Evolutionary conservation across 2,329 filamentous ascomycete species (phyloP), one percentile per base, ranked within the genome.

Genomic region (Phaeosphaeriaceae sp.): DNA sequence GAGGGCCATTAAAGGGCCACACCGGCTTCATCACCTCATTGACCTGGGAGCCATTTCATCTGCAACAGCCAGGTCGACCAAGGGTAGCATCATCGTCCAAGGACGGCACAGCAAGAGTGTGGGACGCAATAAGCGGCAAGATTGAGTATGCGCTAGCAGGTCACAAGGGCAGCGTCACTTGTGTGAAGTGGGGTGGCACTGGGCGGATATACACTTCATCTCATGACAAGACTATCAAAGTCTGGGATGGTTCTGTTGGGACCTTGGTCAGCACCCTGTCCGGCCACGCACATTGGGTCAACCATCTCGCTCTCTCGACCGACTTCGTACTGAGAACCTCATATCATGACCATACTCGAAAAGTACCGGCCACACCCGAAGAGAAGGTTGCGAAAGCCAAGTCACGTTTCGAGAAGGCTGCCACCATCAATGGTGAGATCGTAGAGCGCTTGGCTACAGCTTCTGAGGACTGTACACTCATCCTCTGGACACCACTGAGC

Each of bases 391-490:
- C 83, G 7, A 92, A 92, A 74, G 93, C 95, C 0, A 90, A 88
- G 75, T 86, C 90, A 67, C 86, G 93, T 24, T 98, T 97, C 72
- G 89, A 95, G 68, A 92, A 93, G 74, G 93, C 93, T 1, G 92
- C 92, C 5, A 91, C 84, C 1, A 84, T 93, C 25, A 87, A 89
- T 63, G 91, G 91, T 24, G 87, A 89, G 71, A 83, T 96, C 21
- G 88, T 91, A 1, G 95, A 99, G 80, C 87, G 91, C 25, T 80
- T 98, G 3, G 91, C 96, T 2, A 96, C 93, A 9, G 95, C 94
- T 2, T 94, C 90, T 65, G 95, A 98, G 73, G 95, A 99, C 77
- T 96, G 93, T 76, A 97, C 93, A 6, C 94, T 99, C 86, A 97
- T 93, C 75, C 85, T 99, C 7, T 99, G 94, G 94, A 91, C 96